Evolutionary conservation across 768 basidiomycete species (phyloP).

Genomic region (Leccinum truebloodii): DNA sequence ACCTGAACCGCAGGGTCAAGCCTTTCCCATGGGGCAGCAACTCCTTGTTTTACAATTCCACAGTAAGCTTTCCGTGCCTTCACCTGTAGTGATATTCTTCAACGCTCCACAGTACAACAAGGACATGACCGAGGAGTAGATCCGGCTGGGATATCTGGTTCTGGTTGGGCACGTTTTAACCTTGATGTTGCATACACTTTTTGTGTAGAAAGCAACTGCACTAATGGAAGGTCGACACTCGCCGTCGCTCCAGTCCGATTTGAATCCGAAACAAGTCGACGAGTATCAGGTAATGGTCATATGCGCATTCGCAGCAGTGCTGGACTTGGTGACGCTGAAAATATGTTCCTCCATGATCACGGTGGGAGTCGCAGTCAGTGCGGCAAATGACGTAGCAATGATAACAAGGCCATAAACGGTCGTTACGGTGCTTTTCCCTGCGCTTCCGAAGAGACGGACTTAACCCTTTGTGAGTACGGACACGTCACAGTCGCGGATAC

Average conservation of each 20-base stretch:
- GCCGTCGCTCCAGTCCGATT: not conserved
- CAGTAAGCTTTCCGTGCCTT: constrained; percentile 45
- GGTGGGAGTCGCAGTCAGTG: constrained; percentile 37
- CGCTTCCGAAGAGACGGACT: constrained; percentile 37
- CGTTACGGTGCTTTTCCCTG: constrained; percentile 55
- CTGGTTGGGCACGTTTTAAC: not conserved
- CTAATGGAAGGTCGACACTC: not conserved
- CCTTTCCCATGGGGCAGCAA: constrained; percentile 88
- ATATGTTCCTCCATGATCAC: not conserved
- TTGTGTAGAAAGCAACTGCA: not conserved
- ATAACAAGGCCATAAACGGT: constrained; percentile 55
- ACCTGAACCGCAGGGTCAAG: constrained; percentile 73
- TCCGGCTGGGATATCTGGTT: constrained; percentile 1
- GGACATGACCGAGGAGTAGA: constrained; percentile 47
- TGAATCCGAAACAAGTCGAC: constrained; percentile 3
- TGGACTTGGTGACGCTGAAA: constrained; percentile 17
- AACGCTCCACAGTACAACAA: constrained; percentile 54
- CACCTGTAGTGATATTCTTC: constrained; percentile 1
- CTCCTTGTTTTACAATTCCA: constrained; percentile 78
- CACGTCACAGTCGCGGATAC: constrained; percentile 27
- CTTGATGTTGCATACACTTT: not conserved
- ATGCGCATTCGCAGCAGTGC: constrained; percentile 15
- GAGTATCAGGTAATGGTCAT: constrained; percentile 24
- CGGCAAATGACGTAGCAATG: constrained; percentile 54
- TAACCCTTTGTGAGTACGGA: constrained; percentile 13